Evolutionary conservation across 2,329 filamentous ascomycete genomes (phyloP).

Genomic region (Diplodia seriata): DNA sequence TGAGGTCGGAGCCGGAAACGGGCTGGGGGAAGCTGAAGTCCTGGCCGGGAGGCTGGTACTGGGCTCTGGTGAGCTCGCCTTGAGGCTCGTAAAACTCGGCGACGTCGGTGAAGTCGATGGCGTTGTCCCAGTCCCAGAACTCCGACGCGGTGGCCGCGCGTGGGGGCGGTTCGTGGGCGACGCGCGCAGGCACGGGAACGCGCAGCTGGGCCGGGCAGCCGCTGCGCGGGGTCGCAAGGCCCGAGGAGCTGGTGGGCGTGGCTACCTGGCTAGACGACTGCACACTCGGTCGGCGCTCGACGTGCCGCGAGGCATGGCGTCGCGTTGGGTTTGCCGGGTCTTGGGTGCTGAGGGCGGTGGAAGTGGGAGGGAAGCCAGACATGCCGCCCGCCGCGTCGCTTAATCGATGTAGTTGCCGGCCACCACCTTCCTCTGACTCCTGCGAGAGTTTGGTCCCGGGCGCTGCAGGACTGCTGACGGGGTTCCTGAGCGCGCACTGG

Average conservation of each 20-base stretch:
- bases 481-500: background rate
- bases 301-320: conserved; percentile 6
- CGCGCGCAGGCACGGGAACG: background rate
- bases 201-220: background rate
- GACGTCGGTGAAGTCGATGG: conserved; percentile 45
- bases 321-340: conserved; percentile 5
- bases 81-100: conserved; percentile 53
- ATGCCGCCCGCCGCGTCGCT: conserved; percentile 12
- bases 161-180: background rate
- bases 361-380: conserved; percentile 17
- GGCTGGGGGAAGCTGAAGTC: conserved; percentile 50
- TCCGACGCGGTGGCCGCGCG: conserved; percentile 14
- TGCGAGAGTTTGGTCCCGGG: background rate
- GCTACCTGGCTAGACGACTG: conserved; percentile 19
- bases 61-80: conserved; percentile 52
- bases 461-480: background rate
- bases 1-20: conserved; percentile 32
- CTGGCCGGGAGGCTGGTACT: conserved; percentile 41
- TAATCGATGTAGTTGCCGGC: conserved; percentile 17
- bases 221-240: conserved; percentile 18
- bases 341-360: conserved; percentile 6
- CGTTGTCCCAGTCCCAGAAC: conserved; percentile 50
- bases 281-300: background rate
- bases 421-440: background rate
- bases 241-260: conserved; percentile 15